Base-by-base conservation (phyloP, 2,329 filamentous ascomycete genomes). In the Colletotrichum truncatum region DNA sequence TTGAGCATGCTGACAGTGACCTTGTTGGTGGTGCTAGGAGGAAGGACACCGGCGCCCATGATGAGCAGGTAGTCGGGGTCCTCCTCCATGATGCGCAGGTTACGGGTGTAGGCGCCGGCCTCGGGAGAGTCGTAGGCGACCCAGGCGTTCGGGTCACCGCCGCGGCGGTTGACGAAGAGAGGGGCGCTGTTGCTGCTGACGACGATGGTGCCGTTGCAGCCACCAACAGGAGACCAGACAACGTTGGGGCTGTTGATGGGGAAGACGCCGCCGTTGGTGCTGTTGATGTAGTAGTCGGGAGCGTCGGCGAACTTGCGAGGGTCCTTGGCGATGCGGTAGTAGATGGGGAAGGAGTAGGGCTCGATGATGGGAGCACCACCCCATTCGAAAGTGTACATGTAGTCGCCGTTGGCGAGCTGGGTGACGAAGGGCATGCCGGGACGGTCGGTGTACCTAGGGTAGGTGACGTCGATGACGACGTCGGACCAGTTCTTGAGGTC, bases 381-480 rank as follows among this genome's bases (percentile, higher is more conserved):
- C 68, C 86, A 88, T 73, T 92, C 89, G 74, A 91, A 91, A 6
- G 84, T 82, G 78, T 89, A 86, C 71, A 93, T 85, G 75, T 84
- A 91, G 71, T 87, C 77, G 61, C 84, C 86, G 68, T 85, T 85
- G 34, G 68, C 88, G 80, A 92, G 82, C 71, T 82, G 72, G 2
- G 84, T 81, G 8, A 92, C 80, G 1, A 85, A 87, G 2, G 90
- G 85, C 90, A 92, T 92, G 52, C 90, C 90, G 0, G 90, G 90
- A 2, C 90, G 86, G 65, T 84, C 87, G 3, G 83, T 85, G 75
- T 91, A 90, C 57, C 80, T 82, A n/a, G 82, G 76, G 70, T 90
- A 89, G 18, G 85, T 79, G 38, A 90, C 89, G 71, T 93, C 89
- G 52, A 90, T 83, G 3, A 85, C 78, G 1, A 81, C 72, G 38